Conservation (phyloP, 163 green algal genomes). For the Chlorella variabilis region DNA sequence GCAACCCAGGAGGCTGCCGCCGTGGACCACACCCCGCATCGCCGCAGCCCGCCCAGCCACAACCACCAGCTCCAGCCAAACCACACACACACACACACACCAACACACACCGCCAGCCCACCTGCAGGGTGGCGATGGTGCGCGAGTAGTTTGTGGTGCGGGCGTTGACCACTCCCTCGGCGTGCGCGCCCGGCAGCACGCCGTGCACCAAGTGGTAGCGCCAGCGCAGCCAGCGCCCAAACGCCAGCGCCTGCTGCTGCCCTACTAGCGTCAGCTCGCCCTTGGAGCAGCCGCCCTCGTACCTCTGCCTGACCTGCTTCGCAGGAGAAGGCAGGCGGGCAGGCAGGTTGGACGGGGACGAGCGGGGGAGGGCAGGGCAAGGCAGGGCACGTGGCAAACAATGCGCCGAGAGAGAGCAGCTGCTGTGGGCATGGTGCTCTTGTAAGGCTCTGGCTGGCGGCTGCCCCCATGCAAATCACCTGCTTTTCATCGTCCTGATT, state of each 20-base stretch:
- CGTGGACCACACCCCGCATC: too few species aligned
- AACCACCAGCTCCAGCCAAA: too few species aligned
- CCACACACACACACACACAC: too few species aligned
- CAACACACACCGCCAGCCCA: neutral
- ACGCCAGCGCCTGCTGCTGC: slow-evolving; percentile 65
- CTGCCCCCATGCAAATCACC: neutral
- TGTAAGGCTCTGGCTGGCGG: too few species aligned
- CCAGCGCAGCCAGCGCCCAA: slow-evolving; percentile 67
- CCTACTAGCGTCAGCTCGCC: slow-evolving; percentile 79
- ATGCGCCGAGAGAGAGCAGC: too few species aligned
- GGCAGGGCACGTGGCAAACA: too few species aligned
- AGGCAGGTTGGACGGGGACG: neutral
- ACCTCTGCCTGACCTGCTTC: slow-evolving; percentile 43
- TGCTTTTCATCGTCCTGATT: slow-evolving; percentile 40
- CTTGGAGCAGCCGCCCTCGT: slow-evolving; percentile 68
- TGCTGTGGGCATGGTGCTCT: too few species aligned
- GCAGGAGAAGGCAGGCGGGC: neutral
- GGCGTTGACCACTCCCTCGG: slow-evolving; percentile 24
- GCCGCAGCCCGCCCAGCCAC: too few species aligned
- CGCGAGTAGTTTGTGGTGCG: slow-evolving; percentile 77
- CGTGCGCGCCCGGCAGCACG: slow-evolving; percentile 47
- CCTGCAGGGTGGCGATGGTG: slow-evolving; percentile 72
- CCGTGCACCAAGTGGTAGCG: slow-evolving; percentile 60
- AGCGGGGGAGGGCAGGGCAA: neutral
- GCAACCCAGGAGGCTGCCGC: too few species aligned